These are phyloP conservation scores for Daphne laureola DNA, from an alignment of 441 rosid genomes.

Conservation along the genomic window DNA sequence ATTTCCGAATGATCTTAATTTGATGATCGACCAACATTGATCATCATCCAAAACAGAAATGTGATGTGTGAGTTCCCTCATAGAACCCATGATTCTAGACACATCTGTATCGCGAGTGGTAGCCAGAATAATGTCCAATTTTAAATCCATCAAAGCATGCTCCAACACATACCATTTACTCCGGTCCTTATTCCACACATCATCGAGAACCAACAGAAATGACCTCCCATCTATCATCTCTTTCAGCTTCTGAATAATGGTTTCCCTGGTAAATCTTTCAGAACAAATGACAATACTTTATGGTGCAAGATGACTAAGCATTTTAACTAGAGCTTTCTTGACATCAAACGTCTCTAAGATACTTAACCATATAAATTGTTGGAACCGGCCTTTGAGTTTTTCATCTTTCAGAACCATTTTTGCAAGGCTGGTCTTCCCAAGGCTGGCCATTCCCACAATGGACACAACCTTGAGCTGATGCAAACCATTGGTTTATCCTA, in stretches of 20 bases:
- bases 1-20: background rate
- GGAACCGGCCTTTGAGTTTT: background rate
- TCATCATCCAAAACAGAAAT: background rate
- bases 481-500: too few relatives aligned
- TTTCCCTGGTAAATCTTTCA: background rate
- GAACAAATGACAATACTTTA: background rate
- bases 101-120: slow-evolving; percentile 12
- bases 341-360: background rate
- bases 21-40: background rate
- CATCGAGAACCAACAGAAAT: background rate
- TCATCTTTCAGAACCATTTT: background rate
- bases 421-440: slow-evolving; percentile 16
- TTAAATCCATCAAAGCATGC: background rate
- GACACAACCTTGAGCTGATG: slow-evolving; percentile 1
- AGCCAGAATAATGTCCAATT: background rate
- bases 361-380: background rate
- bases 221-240: background rate
- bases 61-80: background rate
- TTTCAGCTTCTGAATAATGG: background rate
- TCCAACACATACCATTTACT: background rate
- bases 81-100: background rate
- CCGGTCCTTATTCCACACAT: background rate
- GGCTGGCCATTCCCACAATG: slow-evolving; percentile 15
- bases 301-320: background rate
- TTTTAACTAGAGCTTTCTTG: background rate